Conservation (phyloP, 305 asterid species). For the Nicotiana rustica region DNA sequence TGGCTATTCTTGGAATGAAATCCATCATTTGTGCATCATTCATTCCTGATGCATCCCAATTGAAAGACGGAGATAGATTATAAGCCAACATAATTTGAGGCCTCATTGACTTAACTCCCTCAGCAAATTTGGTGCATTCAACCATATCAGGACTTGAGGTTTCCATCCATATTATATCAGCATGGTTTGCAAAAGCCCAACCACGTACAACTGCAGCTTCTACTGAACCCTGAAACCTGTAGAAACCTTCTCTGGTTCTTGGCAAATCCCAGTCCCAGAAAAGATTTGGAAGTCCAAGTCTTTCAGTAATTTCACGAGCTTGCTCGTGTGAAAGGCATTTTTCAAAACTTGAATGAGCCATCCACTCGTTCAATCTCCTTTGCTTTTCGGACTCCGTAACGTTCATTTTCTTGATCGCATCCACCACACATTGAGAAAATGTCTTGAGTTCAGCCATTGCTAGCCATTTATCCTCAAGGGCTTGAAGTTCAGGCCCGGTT, state of each 20-base stretch:
- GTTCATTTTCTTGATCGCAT: slow-evolving; percentile 63
- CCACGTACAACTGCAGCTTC: slow-evolving; percentile 88
- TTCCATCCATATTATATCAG: slow-evolving; percentile 95
- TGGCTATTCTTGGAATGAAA: slow-evolving; percentile 86
- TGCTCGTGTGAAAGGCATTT: slow-evolving; percentile 79
- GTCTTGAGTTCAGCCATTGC: slow-evolving; percentile 77
- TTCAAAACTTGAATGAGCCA: slow-evolving; percentile 63
- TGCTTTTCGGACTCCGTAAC: slow-evolving; percentile 68
- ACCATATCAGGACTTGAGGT: slow-evolving; percentile 78
- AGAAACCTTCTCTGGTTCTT: slow-evolving; percentile 95
- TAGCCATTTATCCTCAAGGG: slow-evolving; percentile 86
- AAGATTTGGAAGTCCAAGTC: slow-evolving; percentile 64
- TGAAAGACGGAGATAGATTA: slow-evolving; percentile 93
- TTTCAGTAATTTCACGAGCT: slow-evolving; percentile 66
- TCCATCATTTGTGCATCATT: slow-evolving; percentile 80
- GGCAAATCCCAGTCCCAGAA: slow-evolving; percentile 98
- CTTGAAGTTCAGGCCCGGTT: slow-evolving; percentile 79
- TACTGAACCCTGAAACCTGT: slow-evolving; percentile 85
- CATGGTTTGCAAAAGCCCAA: slow-evolving; percentile 78
- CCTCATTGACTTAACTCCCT: slow-evolving; percentile 68
- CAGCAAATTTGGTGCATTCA: slow-evolving; percentile 89
- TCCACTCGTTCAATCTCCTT: slow-evolving; percentile 85
- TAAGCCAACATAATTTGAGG: slow-evolving; percentile 93
- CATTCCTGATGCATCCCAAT: slow-evolving; percentile 99
- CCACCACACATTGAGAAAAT: slow-evolving; percentile 76